phyloP scores from a whole-genome alignment of 805 yeast genomes.

The Hanseniaspora clermontiae region DNA sequence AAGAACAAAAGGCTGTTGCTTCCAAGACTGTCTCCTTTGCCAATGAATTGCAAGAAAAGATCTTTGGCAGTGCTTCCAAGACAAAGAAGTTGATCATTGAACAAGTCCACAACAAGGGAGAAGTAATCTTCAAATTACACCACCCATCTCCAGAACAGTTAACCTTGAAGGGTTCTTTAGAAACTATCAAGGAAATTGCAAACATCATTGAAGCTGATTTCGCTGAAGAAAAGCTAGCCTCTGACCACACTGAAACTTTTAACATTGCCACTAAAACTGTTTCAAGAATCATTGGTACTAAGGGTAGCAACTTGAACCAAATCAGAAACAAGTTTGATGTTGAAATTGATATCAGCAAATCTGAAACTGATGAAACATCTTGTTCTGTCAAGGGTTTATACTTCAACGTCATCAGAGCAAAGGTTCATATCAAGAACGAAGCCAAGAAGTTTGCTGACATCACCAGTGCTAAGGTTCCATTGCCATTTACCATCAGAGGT shows the following conservation, averaged over 20 bases:
- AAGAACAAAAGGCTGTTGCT: slow-evolving; percentile 41
- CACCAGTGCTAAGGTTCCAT: slow-evolving; percentile 44
- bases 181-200: slow-evolving; percentile 38
- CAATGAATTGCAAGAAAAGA: slow-evolving; percentile 40
- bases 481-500: slow-evolving; percentile 70
- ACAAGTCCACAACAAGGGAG: slow-evolving; percentile 28
- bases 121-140: slow-evolving; percentile 38
- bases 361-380: slow-evolving; percentile 31
- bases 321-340: slow-evolving; percentile 64
- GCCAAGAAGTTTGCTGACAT: slow-evolving; percentile 79
- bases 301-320: slow-evolving; percentile 60
- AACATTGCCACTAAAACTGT: slow-evolving; percentile 55
- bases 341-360: slow-evolving; percentile 53
- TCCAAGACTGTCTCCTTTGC: slow-evolving; percentile 41
- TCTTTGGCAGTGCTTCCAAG: slow-evolving; percentile 16
- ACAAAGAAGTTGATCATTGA: slow-evolving; percentile 22
- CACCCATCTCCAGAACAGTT: slow-evolving; percentile 41
- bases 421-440: slow-evolving; percentile 41
- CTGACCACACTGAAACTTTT: slow-evolving; percentile 31
- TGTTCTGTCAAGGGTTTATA: slow-evolving; percentile 65
- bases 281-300: slow-evolving; percentile 79
- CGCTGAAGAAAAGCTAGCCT: slow-evolving; percentile 18
- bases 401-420: slow-evolving; percentile 64
- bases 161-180: slow-evolving; percentile 54
- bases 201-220: slow-evolving; percentile 29